Base-by-base conservation (phyloP, 202 grass and related monocot species). In the Musa balbisiana region DNA sequence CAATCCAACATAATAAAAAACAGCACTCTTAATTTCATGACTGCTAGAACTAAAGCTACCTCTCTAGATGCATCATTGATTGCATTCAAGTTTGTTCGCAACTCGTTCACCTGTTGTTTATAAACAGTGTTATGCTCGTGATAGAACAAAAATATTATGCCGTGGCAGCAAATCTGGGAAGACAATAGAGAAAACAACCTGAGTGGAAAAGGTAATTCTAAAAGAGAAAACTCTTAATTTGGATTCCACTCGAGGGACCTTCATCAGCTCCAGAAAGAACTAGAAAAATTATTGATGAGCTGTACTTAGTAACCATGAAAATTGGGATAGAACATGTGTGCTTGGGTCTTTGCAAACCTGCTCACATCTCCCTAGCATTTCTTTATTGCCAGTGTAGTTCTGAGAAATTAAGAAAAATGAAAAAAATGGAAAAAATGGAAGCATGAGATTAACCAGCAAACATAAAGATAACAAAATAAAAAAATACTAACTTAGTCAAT, bases 181-280 rank as follows among this genome's bases (percentile, higher is more conserved):
- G 55, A 82, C 22, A 64, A 19, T 53, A 9, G 19, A 78, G 52
- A 27, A 87, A 73, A 10, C 1, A 54, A 97, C 93, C 93, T 97
- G 93, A 77, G 81, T 82, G 49, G 84, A 91, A 69, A 97, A 97
- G 62, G 84, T 87, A 87, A 97, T 89, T 85, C 90, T 93, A 76
- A 97, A 97, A 82, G 93, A 85, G 79, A 97, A 97, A 79, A 97
- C 90, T 84, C 88, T 87, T 63, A 97, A 88, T 76, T 97, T 97
- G 76, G 93, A 92, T 71, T 97, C 93, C 21, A 91, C 93, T 62
- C 93, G 86, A 83, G 93, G 93, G 79, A 97, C 90, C 78, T 89
- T 91, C 93, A 97, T 91, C 80, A 97, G 83, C 88, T 91, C 93
- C 74, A 93, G 79, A 76, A 97, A 97, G 84, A 97, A 97, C 93